phyloP scores from a whole-genome alignment of 768 basidiomycete genomes.

The Agaricus bisporus region DNA sequence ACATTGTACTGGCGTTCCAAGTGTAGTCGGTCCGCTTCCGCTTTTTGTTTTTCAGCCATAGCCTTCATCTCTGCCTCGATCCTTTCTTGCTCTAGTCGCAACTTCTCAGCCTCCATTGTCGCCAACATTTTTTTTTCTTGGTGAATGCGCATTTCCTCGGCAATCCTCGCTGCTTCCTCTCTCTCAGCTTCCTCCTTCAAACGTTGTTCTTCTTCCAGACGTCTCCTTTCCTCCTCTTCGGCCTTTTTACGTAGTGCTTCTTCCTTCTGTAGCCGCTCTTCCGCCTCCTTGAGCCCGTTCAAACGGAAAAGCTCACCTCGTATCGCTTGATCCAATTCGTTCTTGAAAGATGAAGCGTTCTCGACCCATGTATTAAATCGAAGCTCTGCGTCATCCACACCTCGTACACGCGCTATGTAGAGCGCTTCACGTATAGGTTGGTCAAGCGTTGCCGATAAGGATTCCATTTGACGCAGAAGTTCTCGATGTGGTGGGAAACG shows the following conservation, averaged over 20 bases:
- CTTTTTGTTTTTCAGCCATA: constrained; percentile 17
- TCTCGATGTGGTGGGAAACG: constrained; percentile 51
- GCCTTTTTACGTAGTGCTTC: constrained; percentile 30
- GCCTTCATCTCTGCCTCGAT: constrained; percentile 19
- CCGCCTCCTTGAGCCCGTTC: constrained; percentile 28
- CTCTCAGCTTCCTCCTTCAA: constrained; percentile 20
- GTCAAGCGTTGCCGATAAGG: constrained; percentile 35
- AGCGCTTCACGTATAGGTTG: constrained; percentile 39
- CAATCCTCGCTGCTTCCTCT: constrained; percentile 22
- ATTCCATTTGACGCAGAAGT: constrained; percentile 51
- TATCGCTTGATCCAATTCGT: constrained; percentile 34
- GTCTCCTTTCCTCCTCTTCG: constrained; percentile 29
- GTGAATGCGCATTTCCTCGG: constrained; percentile 23
- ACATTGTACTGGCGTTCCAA: constrained; percentile 14
- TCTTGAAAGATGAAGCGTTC: constrained; percentile 32
- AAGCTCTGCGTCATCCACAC: constrained; percentile 45
- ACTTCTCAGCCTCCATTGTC: constrained; percentile 21
- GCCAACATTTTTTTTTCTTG: constrained; percentile 20
- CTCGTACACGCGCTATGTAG: constrained; percentile 40
- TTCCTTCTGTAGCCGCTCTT: constrained; percentile 26
- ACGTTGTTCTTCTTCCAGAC: constrained; percentile 26
- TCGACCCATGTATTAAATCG: constrained; percentile 45
- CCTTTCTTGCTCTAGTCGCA: constrained; percentile 21
- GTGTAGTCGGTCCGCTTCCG: constrained; percentile 17
- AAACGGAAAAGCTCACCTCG: constrained; percentile 35